A percentile compares a stretch with the other conserved stretches of the same genome.
Conservation (phyloP, 164 flowering plant species). For the Chimonanthus praecox region DNA sequence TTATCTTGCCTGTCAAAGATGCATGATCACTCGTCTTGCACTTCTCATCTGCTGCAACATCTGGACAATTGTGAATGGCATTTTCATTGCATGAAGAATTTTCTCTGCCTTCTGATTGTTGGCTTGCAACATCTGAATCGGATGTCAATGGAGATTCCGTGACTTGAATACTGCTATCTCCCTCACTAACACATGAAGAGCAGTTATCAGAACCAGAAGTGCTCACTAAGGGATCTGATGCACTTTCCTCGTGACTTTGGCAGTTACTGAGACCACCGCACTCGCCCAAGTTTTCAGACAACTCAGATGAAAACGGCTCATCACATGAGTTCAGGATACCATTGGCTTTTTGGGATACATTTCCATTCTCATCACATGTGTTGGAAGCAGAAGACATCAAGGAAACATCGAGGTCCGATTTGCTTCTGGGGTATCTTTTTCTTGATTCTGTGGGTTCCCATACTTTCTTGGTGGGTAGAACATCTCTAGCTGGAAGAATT, state of each 20-base stretch:
- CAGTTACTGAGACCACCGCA: slow-evolving; percentile 15
- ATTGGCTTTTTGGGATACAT: slow-evolving; percentile 6
- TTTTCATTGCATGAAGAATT: slow-evolving; percentile 21
- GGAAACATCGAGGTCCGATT: slow-evolving; percentile 63
- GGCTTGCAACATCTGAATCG: slow-evolving; percentile 76
- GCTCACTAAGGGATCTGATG: slow-evolving; percentile 30
- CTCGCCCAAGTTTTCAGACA: slow-evolving; percentile 9
- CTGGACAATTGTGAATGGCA: slow-evolving; percentile 25
- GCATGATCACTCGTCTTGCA: slow-evolving; percentile 22
- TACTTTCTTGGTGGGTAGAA: slow-evolving; percentile 51
- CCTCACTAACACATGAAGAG: slow-evolving; percentile 84
- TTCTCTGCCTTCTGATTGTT: slow-evolving; percentile 60
- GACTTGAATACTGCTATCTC: slow-evolving; percentile 62
- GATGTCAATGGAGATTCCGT: slow-evolving; percentile 59
- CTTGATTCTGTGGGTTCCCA: slow-evolving; percentile 83
- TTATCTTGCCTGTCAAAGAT: slow-evolving; percentile 14
- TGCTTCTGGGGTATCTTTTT: slow-evolving; percentile 55
- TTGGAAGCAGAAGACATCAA: slow-evolving; percentile 36
- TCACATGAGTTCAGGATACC: slow-evolving; percentile 15
- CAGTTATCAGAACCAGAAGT: slow-evolving; percentile 71
- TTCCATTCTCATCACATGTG: slow-evolving; percentile 13
- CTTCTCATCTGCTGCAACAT: slow-evolving; percentile 25
- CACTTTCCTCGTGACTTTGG: slow-evolving; percentile 17
- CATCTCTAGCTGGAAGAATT: slow-evolving; percentile 36
- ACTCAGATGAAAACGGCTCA: slow-evolving; percentile 6